Percentiles rank a stretch among this genome's conserved stretches.
Evolutionary conservation across 2,329 filamentous ascomycete species (phyloP).

Genomic region (Fusarium sacchari): DNA sequence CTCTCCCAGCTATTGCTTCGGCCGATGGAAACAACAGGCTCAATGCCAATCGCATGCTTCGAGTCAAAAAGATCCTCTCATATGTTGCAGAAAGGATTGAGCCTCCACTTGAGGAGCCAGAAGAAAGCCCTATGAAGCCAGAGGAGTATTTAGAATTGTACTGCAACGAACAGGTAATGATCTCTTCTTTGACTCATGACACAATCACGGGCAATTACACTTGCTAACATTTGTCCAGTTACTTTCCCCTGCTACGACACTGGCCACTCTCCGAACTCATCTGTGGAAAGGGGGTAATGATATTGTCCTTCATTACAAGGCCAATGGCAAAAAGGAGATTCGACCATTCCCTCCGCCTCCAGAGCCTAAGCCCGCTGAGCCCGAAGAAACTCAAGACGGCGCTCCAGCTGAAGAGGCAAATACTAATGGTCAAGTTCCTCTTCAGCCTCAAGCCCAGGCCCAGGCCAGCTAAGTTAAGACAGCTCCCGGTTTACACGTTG

Average conservation of each 20-base stretch:
- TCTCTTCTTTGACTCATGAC: background rate
- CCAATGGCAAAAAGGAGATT: conserved; percentile 83
- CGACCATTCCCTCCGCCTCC: conserved; percentile 47
- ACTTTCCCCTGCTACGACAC: conserved; percentile 84
- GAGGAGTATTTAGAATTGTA: conserved; percentile 96
- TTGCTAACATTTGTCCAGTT: conserved; percentile 54
- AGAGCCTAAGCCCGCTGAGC: conserved; percentile 29
- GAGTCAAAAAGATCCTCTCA: conserved; percentile 91
- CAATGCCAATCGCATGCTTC: conserved; percentile 96
- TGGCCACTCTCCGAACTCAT: conserved; percentile 91
- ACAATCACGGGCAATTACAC: background rate
- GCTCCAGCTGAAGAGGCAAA: conserved; percentile 29
- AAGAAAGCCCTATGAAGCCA: conserved; percentile 72
- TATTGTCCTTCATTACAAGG: conserved; percentile 88
- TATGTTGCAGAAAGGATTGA: conserved; percentile 96
- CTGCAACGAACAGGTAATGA: conserved; percentile 86
- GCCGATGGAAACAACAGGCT: conserved; percentile 87
- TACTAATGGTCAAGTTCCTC: conserved; percentile 11
- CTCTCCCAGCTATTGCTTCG: conserved; percentile 76
- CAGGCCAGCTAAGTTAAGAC: conserved; percentile 13
- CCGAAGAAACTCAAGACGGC: conserved; percentile 34
- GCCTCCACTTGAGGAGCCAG: conserved; percentile 67
- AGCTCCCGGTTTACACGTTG: background rate
- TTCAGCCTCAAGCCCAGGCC: conserved; percentile 15
- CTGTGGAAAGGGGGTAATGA: conserved; percentile 97